phyloP scores from a whole-genome alignment of 352 stramenopile genomes.

The Phytopythium montanum region DNA sequence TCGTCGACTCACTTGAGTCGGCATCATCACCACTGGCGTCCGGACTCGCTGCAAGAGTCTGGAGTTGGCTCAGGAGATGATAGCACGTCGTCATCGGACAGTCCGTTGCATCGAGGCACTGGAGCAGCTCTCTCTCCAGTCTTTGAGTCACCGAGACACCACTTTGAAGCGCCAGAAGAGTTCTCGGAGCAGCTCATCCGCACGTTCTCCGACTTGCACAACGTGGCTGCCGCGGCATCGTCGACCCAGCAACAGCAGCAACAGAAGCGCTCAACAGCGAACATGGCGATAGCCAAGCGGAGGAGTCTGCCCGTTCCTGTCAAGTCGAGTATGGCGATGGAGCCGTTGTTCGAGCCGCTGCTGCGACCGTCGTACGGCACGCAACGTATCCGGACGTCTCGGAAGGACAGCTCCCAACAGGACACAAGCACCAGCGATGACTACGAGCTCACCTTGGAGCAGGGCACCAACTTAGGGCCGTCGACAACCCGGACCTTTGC shows the following conservation, averaged over 20 bases:
- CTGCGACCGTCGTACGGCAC: conserved; percentile 63
- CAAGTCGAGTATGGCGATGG: conserved; percentile 57
- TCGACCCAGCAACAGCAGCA: conserved; percentile 4
- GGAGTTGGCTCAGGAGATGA: neutral
- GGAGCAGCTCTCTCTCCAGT: conserved; percentile 1
- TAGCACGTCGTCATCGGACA: neutral
- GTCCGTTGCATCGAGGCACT: neutral
- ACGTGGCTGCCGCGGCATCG: neutral
- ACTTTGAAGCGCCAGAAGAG: conserved; percentile 24
- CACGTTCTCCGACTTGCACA: conserved; percentile 16
- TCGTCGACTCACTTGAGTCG: neutral
- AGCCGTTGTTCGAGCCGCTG: conserved; percentile 75
- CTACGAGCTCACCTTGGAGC: neutral
- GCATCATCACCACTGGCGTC: neutral
- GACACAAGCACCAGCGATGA: neutral
- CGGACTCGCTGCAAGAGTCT: neutral
- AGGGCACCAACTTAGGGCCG: neutral
- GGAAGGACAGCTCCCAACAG: conserved; percentile 5
- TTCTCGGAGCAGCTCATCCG: conserved; percentile 22
- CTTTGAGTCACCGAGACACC: conserved; percentile 1
- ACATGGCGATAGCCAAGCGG: neutral
- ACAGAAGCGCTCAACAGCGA: neutral
- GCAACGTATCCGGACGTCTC: conserved; percentile 30
- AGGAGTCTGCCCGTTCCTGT: conserved; percentile 14
- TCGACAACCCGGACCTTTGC: neutral